phyloP scores from a whole-genome alignment of 73 alveolate species.

The Vitrella brassicaformis region DNA sequence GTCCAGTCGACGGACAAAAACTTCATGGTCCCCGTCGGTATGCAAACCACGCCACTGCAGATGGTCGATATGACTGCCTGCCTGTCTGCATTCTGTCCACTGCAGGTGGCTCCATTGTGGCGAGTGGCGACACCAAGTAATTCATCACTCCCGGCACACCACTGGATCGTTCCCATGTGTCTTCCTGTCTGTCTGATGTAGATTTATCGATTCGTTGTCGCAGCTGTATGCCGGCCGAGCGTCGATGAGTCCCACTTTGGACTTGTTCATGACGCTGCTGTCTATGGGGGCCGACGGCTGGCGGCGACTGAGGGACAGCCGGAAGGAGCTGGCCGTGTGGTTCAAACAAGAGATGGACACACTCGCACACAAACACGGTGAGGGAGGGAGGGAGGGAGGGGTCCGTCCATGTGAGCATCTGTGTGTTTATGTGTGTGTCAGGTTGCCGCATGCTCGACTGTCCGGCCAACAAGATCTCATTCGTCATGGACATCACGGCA shows the following conservation, averaged over 20 bases:
- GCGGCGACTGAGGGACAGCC: conserved; percentile 49
- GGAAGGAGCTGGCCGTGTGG: conserved; percentile 68
- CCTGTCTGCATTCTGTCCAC: no score
- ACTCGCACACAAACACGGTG: conserved; percentile 57
- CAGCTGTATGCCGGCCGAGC: conserved; percentile 89
- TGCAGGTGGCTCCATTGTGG: conserved; percentile 91
- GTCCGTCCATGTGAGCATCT: conserved; percentile 50
- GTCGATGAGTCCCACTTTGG: conserved; percentile 70
- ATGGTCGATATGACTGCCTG: no score
- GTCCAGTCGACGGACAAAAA: conserved; percentile 86
- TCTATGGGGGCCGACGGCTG: conserved; percentile 74
- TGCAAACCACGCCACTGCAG: no score
- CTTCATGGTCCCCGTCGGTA: conserved; percentile 94
- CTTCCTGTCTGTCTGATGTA: no score
- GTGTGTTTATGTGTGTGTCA: conserved; percentile 72
- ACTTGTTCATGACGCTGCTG: conserved; percentile 76
- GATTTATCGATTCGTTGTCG: conserved; percentile 51
- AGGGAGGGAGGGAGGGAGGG: conserved; percentile 59
- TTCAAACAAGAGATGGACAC: conserved; percentile 47
- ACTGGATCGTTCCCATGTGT: no score
- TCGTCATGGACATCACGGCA: background rate
- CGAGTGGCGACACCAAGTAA: conserved; percentile 47
- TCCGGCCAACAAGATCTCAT: conserved; percentile 9
- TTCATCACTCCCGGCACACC: no score
- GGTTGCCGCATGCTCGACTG: conserved; percentile 65